Evolutionary conservation across 768 basidiomycete genomes (phyloP), one percentile per base, ranked within the genome.

Genomic region (Gelatoporia subvermispora): DNA sequence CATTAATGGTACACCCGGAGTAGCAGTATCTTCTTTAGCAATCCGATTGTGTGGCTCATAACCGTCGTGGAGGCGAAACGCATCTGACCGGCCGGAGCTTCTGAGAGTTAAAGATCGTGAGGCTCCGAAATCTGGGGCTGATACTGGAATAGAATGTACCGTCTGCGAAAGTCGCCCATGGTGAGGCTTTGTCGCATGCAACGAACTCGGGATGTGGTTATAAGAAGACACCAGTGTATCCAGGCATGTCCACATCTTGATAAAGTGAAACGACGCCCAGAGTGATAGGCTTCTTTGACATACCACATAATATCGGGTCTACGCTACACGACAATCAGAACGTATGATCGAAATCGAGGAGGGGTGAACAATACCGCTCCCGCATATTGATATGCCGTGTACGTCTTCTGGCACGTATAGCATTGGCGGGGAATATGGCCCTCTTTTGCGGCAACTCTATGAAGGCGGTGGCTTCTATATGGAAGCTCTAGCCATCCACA

Each of bases 61-160:
- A 65, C 67, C 0, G 53, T 56, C 3, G 60, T 38, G 8, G 65
- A 59, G 0, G 69, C 66, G 45, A 76, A 61, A 4, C 71, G 69
- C 2, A 76, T 66, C 50, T 76, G 75, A 2, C 76, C 76, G 0
- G 76, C 65, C 0, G 76, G 76, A 8, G 76, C 76, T 48, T 76
- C 72, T 58, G 50, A 24, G 4, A 18, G n/a, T n/a, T 38, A 18
- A 36, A 3, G 9, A 28, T 24, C n/a, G n/a, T n/a, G n/a, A n/a
- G n/a, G n/a, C n/a, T n/a, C n/a, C n/a, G n/a, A n/a, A n/a, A n/a
- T n/a, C 13, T 13, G 13, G 13, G 5, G 28, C 13, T 31, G 28
- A n/a, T 7, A 17, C 13, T n/a, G 28, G n/a, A 40, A 16, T 22
- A 18, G 9, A 2, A 41, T 47, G 17, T 7, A 56, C 59, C 72